These are phyloP conservation scores for Talaromyces sp. DNA, from an alignment of 2,329 filamentous ascomycete species.

Conservation along the genomic window DNA sequence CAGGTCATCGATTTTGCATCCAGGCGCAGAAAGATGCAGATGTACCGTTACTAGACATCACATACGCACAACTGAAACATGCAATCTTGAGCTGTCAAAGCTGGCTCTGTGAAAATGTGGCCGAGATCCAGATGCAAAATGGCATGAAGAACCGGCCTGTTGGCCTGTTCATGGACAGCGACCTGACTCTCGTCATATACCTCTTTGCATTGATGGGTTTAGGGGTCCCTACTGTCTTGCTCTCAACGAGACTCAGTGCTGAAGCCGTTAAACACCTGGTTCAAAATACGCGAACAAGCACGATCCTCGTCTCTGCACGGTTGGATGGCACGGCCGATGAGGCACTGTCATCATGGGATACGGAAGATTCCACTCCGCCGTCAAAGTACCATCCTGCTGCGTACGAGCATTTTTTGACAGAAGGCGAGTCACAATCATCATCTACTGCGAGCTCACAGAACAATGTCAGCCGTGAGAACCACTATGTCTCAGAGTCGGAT, in stretches of 20 bases:
- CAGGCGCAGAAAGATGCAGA: background rate
- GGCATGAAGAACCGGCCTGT: background rate
- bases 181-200: conserved; percentile 11
- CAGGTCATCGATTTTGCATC: conserved; percentile 7
- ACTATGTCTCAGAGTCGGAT: conserved; percentile 3
- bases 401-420: background rate
- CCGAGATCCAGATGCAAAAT: background rate
- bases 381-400: background rate
- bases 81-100: background rate
- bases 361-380: background rate
- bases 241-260: conserved; percentile 6
- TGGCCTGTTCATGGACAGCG: conserved; percentile 12
- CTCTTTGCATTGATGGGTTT: conserved; percentile 10
- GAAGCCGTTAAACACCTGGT: background rate
- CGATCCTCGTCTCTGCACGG: conserved; percentile 5
- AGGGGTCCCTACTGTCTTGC: conserved; percentile 3
- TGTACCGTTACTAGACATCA: background rate
- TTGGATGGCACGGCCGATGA: background rate
- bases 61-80: conserved; percentile 1
- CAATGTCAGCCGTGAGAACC: background rate
- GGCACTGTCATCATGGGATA: background rate
- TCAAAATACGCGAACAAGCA: background rate
- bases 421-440: background rate
- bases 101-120: conserved; percentile 8
- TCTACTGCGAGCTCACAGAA: background rate